Evolutionary conservation across 345 rosid species (phyloP).

Genomic region (Geranium brycei): DNA sequence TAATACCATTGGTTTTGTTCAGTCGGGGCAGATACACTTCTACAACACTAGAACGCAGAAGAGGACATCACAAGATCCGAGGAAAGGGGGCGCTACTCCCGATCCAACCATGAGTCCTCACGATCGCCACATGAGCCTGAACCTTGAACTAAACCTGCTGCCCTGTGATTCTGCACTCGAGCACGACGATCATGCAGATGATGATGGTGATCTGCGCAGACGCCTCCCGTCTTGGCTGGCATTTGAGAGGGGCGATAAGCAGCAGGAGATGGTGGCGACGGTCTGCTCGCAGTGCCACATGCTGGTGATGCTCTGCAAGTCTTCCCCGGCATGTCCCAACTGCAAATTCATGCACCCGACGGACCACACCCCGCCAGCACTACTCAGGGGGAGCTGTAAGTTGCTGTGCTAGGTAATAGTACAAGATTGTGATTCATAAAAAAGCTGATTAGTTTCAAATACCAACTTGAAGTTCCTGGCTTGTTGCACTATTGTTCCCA

Average conservation of each 20-base stretch:
- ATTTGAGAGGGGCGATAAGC: conserved; percentile 17
- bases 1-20: conserved; percentile 4
- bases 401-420: conserved; percentile 34
- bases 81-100: conserved; percentile 20
- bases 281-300: conserved; percentile 70
- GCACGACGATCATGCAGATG: background rate
- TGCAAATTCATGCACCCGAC: conserved; percentile 85
- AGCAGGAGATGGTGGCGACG: conserved; percentile 61
- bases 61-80: conserved; percentile 43
- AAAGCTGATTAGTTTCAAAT: background rate
- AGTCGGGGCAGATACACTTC: conserved; percentile 63
- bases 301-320: conserved; percentile 70
- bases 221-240: conserved; percentile 43
- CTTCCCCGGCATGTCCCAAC: conserved; percentile 74
- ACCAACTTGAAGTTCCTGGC: background rate
- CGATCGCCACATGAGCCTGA: conserved; percentile 39
- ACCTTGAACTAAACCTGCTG: conserved; percentile 65
- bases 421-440: background rate
- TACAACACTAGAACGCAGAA: conserved; percentile 43
- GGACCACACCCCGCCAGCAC: conserved; percentile 31
- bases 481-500: background rate
- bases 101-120: conserved; percentile 4
- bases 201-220: background rate
- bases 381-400: conserved; percentile 40
- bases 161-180: conserved; percentile 25